Base-by-base conservation (phyloP, 768 basidiomycete genomes). In the Scleroderma bovista region DNA sequence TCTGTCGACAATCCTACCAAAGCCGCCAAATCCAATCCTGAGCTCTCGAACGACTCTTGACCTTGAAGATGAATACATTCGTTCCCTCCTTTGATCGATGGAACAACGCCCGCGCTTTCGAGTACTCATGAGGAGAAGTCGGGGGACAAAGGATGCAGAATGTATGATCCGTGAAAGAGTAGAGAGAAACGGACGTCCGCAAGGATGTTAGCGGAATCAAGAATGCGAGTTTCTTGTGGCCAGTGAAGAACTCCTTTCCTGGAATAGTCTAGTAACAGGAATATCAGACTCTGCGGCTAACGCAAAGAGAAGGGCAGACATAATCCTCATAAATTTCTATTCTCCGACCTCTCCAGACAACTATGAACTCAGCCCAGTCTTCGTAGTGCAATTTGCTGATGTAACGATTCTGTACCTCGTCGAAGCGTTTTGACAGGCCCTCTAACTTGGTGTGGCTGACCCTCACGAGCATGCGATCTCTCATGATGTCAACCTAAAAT, bases 1-100 rank as follows among this genome's bases (percentile, higher is more conserved):
- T 19, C 24, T 15, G n/a, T 6, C 22, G 12, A 24, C 17, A 29
- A 2, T 48, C 69, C 48, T 56, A 84, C 93, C 90, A 93, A 41
- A 96, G 70, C 46, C 80, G 76, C 93, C 93, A 96, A 40, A 82
- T 74, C 94, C 94, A 97, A 64, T 96, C 93, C 34, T 80, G 75
- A 1, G 88, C 85, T 46, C 91, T 73, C 6, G 86, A 83, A 24
- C 88, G 79, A 54, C 81, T 83, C 63, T 86, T 89, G 16, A 74
- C 58, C 59, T 95, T 94, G 67, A 94, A 88, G 24, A 95, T 75
- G 64, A 93, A 95, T 23, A 95, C 78, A 54, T 92, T 86, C 0
- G 84, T 89, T 5, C 93, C 91, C 52, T 79, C 77, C 45, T 75
- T 77, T 1, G 68, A 63, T 11, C 73, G 67, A 47, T 71, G 74